Conservation (phyloP, 176 grass and related monocot species). For the Guadua angustifolia region DNA sequence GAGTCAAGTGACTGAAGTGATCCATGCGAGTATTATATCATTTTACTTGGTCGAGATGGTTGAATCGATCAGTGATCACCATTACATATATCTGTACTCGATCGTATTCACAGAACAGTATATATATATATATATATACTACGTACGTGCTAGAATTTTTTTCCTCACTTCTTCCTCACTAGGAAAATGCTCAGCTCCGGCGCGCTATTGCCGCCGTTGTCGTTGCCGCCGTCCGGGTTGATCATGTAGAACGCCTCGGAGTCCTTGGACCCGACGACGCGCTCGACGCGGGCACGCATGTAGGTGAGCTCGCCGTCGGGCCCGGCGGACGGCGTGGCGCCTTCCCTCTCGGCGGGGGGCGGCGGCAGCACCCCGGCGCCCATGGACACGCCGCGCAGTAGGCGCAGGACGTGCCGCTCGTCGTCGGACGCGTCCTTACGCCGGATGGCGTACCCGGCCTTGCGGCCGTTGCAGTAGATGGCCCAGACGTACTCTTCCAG, state of each 20-base stretch:
- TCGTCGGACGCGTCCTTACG: slow-evolving; percentile 82
- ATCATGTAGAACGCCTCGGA: slow-evolving; percentile 99
- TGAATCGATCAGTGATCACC: background rate
- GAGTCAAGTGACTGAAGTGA: background rate
- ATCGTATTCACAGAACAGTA: slow-evolving; percentile 26
- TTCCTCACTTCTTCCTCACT: slow-evolving; percentile 81
- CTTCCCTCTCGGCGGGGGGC: slow-evolving; percentile 57
- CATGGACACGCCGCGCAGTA: slow-evolving; percentile 90
- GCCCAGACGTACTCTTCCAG: slow-evolving; percentile 98
- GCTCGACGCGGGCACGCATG: slow-evolving; percentile 87
- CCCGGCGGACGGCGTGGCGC: slow-evolving; percentile 26
- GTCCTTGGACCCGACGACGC: slow-evolving; percentile 91
- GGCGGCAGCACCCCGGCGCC: slow-evolving; percentile 89
- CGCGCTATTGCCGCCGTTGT: slow-evolving; percentile 26
- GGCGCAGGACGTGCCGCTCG: slow-evolving; percentile 79
- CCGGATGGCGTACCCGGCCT: slow-evolving; percentile 86
- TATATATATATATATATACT: background rate
- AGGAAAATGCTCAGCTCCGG: slow-evolving; percentile 93
- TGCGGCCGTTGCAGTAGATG: slow-evolving; percentile 92
- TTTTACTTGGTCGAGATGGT: background rate
- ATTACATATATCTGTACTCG: background rate
- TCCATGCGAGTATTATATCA: background rate
- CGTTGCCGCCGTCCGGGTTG: slow-evolving; percentile 55
- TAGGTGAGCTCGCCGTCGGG: slow-evolving; percentile 90
- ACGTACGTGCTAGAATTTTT: background rate